A percentile compares a stretch with the other conserved stretches of the same genome.
Conservation (phyloP, 1,284 basidiomycete genomes). For the Termitomyces sp. region DNA sequence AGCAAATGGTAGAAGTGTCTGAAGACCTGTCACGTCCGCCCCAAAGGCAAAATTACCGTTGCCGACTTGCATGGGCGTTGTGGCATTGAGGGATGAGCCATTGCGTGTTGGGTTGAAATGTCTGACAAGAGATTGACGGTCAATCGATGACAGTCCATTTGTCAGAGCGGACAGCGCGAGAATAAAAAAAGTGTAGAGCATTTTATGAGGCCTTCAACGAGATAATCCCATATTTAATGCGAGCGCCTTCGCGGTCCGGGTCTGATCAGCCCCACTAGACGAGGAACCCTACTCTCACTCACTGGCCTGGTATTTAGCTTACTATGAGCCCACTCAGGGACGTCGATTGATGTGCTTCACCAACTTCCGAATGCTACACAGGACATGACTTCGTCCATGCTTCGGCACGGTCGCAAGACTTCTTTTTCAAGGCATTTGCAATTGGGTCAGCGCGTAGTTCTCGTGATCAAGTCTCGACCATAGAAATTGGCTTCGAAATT, state of each 20-base stretch:
- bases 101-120: conserved; percentile 51
- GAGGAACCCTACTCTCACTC: not conserved
- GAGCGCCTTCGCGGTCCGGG: not conserved
- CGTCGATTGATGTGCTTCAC: not conserved
- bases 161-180: not conserved
- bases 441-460: not conserved
- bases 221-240: not conserved
- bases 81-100: conserved; percentile 32
- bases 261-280: not conserved
- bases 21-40: conserved; percentile 52
- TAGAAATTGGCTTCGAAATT: not conserved
- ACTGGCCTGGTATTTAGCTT: no score
- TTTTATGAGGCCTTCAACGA: not conserved
- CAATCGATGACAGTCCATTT: not conserved
- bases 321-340: not conserved
- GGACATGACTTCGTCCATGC: not conserved
- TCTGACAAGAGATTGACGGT: conserved; percentile 26
- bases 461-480: not conserved
- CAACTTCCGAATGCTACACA: not conserved
- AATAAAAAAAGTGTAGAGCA: not conserved
- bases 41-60: conserved; percentile 62
- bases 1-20: conserved; percentile 51
- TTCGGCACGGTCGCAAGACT: not conserved
- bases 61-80: conserved; percentile 55
- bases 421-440: not conserved